Base-by-base conservation (phyloP, 1,284 basidiomycete species). In the Ceratobasidium sp. region DNA sequence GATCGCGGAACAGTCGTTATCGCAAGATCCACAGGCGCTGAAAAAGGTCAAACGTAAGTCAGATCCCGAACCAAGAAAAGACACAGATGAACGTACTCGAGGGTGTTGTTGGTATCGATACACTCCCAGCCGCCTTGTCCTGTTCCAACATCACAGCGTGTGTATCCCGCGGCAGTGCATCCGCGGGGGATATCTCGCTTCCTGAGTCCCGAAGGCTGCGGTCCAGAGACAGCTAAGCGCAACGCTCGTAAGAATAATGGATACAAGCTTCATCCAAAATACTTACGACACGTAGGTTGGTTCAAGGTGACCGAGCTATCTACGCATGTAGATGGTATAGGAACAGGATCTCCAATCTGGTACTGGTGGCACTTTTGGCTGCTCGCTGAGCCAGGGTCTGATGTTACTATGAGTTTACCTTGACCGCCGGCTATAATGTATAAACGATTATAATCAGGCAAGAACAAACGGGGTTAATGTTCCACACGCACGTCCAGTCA, bases 1-100 rank as follows among this genome's bases (percentile, higher is more conserved):
- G 22, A 69, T 69, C 19, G 65, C 51, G 44, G 65, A 56, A 36
- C 65, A 69, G 19, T 69, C 65, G 31, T 69, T 69, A 36, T 69
- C 65, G 50, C 65, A 69, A 24, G 51, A 41, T 27, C 65, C 65
- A 31, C 65, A 69, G 27, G 65, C 65, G 27, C 65, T 69, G 19
- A 24, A 29, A 8, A 41, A 9, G 14, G 11, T n/a, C n/a, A 9
- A 66, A 24, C 33, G 24, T 19, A 27, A 17, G 19, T 24, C 24
- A 22, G 45, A 22, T 41, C 31, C 31, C 47, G 2, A 17, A n/a
- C 17, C 19, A 11, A 44, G n/a, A n/a, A n/a, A n/a, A n/a, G n/a
- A 15, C 4, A 29, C 27, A 17, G 6, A 15, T 27, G 6, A 15
- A 69, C 65, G 54, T 47, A 69, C 65, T 69, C 65, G 14, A 69